Evolutionary conservation across 2,329 filamentous ascomycete species (phyloP).

Genomic region (Botrytis fragariae): DNA sequence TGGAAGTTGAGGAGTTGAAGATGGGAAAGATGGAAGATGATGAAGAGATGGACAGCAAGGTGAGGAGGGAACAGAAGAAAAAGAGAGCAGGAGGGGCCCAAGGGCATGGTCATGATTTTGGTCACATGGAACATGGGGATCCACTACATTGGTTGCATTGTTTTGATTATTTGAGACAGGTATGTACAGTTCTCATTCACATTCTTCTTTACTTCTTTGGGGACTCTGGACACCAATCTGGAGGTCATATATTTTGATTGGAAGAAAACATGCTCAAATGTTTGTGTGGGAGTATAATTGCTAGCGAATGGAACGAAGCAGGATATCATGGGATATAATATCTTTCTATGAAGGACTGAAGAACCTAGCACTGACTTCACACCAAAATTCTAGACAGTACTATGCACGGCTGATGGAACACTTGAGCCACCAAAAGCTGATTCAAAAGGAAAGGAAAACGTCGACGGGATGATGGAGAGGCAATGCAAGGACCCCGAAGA

Average conservation of each 20-base stretch:
- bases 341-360: neutral
- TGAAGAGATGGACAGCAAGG: neutral
- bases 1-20: neutral
- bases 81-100: neutral
- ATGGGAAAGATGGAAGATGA: neutral
- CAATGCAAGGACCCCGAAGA: conserved; percentile 4
- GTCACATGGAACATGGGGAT: conserved; percentile 12
- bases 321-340: neutral
- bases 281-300: neutral
- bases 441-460: conserved; percentile 6
- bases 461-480: conserved; percentile 16
- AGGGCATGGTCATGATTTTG: conserved; percentile 8
- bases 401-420: conserved; percentile 16
- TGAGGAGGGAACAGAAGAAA: too few species aligned
- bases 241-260: neutral
- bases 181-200: neutral
- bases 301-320: too few species aligned
- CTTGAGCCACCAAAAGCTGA: conserved; percentile 13
- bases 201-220: neutral
- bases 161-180: conserved; percentile 23
- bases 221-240: neutral
- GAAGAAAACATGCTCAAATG: too few species aligned
- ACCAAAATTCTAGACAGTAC: neutral
- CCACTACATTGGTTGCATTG: conserved; percentile 20
- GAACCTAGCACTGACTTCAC: neutral